Conservation (phyloP, 73 alveolate genomes). For the Tetrahymena malaccensis region DNA sequence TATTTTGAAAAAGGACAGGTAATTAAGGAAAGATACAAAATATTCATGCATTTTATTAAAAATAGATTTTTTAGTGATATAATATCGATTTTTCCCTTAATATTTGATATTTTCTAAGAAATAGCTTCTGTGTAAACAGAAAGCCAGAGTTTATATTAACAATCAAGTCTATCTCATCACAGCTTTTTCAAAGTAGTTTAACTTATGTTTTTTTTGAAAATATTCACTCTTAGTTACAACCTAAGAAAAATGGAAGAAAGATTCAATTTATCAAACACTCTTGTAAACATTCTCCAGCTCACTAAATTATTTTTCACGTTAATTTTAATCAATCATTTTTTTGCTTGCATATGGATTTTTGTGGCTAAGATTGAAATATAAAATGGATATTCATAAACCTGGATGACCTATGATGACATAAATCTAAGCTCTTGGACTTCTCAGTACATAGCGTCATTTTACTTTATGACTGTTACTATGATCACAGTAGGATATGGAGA, state of each 20-base stretch:
- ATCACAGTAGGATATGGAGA: conserved; percentile 74
- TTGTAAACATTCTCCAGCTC: background rate
- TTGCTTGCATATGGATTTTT: conserved; percentile 58
- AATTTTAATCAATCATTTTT: conserved; percentile 42
- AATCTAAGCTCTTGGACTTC: background rate
- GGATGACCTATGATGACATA: background rate
- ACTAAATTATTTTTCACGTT: conserved; percentile 11
- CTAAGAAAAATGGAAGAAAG: background rate
- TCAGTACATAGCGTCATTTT: conserved; percentile 48
- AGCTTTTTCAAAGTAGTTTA: background rate
- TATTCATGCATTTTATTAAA: background rate
- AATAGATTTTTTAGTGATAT: background rate
- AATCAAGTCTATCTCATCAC: background rate
- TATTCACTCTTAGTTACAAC: background rate
- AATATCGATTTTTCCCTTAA: background rate
- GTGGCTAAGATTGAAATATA: conserved; percentile 24
- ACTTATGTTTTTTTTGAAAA: background rate
- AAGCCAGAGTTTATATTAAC: background rate
- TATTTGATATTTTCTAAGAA: background rate
- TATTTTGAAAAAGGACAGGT: background rate
- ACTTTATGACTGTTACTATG: conserved; percentile 69
- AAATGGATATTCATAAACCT: background rate
- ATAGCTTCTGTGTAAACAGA: background rate
- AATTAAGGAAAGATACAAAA: background rate
- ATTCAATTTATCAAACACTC: background rate